Evolutionary conservation across 345 rosid species (phyloP).

Genomic region (Trapa incisa): DNA sequence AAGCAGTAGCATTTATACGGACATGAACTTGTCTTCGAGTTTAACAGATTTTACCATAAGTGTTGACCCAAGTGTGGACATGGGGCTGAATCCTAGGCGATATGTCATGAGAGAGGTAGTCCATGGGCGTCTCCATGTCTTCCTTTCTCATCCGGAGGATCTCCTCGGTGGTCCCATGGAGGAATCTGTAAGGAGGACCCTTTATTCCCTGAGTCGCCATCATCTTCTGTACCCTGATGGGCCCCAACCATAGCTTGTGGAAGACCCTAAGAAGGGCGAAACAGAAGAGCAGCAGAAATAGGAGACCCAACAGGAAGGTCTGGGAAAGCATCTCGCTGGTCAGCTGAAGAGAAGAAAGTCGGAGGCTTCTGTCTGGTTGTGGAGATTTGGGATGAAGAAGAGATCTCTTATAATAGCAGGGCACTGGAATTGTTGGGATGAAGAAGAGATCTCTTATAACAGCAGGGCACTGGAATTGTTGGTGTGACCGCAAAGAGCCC

Average conservation of each 20-base stretch:
- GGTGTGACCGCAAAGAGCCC: too few species aligned
- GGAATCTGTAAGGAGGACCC: conserved; percentile 11
- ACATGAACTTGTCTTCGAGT: neutral
- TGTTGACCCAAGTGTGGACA: conserved; percentile 5
- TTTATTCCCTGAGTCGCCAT: conserved; percentile 11
- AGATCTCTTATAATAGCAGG: too few species aligned
- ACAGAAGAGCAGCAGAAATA: neutral
- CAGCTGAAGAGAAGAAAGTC: neutral
- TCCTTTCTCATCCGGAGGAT: conserved; percentile 6
- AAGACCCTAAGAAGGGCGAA: neutral
- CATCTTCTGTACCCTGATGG: conserved; percentile 8
- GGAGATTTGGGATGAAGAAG: too few species aligned
- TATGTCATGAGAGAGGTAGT: conserved; percentile 9
- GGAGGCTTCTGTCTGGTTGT: too few species aligned
- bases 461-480: too few species aligned
- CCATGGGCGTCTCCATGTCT: conserved; percentile 1
- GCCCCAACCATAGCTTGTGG: conserved; percentile 14
- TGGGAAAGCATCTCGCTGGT: neutral
- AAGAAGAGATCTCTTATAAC: too few species aligned
- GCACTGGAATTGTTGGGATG: too few species aligned
- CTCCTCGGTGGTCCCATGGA: conserved; percentile 12
- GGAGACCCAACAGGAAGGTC: neutral
- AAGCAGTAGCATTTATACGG: too few species aligned
- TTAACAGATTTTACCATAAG: conserved; percentile 1
- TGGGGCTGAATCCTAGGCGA: conserved; percentile 9